Percentiles rank a stretch among this genome's conserved stretches.
Evolutionary conservation across 2,329 filamentous ascomycete species (phyloP).

Genomic region (Metarhizium rileyi): DNA sequence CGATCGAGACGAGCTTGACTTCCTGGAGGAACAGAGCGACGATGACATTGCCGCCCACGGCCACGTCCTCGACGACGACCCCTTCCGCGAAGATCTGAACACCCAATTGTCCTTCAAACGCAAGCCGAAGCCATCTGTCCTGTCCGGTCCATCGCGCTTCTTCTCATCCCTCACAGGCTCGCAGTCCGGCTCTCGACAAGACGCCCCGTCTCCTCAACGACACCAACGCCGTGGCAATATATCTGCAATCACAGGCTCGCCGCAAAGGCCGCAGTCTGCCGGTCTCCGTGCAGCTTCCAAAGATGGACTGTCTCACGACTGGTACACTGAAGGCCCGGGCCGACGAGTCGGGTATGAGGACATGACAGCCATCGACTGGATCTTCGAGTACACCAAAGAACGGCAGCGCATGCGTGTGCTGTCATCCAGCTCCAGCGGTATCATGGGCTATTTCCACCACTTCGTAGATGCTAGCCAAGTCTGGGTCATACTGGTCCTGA

Average conservation of each 20-base stretch:
- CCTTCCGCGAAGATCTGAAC: constrained; percentile 38
- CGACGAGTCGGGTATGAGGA: constrained; percentile 91
- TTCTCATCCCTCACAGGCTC: constrained; percentile 36
- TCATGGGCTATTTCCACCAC: constrained; percentile 63
- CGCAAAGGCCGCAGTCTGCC: constrained; percentile 5
- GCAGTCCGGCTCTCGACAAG: background rate
- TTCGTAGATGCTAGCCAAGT: constrained; percentile 80
- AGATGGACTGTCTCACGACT: constrained; percentile 53
- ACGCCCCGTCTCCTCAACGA: background rate
- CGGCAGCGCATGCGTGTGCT: constrained; percentile 76
- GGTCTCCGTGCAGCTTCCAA: constrained; percentile 24
- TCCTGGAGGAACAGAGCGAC: constrained; percentile 31
- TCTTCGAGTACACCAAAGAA: constrained; percentile 97
- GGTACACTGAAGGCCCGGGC: constrained; percentile 84
- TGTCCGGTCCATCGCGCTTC: constrained; percentile 37
- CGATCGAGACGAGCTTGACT: constrained; percentile 38
- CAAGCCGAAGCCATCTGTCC: constrained; percentile 43
- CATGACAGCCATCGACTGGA: constrained; percentile 97
- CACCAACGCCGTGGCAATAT: background rate
- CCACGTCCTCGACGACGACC: constrained; percentile 44
- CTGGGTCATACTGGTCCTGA: constrained; percentile 81
- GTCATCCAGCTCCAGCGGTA: constrained; percentile 55
- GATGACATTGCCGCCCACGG: constrained; percentile 17
- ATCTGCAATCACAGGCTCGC: constrained; percentile 9
- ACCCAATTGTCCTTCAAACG: constrained; percentile 62